phyloP scores from a whole-genome alignment of 805 yeast genomes.

The Hanseniaspora valbyensis region DNA sequence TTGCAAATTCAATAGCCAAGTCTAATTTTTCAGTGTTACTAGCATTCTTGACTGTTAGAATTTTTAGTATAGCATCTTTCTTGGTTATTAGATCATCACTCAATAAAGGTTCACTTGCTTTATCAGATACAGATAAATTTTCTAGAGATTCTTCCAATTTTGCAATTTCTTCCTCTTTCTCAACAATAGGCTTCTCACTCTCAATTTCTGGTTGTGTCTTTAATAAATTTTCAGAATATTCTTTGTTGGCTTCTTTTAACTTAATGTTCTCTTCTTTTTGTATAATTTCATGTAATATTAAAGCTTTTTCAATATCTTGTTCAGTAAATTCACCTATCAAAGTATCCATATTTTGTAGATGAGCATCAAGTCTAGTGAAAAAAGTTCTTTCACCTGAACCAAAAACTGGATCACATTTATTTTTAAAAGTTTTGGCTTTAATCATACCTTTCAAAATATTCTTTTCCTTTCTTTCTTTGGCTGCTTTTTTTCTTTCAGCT shows the following conservation, averaged over 20 bases:
- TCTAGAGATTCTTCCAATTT: background rate
- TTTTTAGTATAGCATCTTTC: conserved; percentile 58
- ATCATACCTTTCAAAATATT: conserved; percentile 7
- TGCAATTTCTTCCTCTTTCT: background rate
- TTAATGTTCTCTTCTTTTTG: conserved; percentile 30
- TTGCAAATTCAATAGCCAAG: conserved; percentile 53
- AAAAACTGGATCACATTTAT: conserved; percentile 69
- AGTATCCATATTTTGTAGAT: conserved; percentile 53
- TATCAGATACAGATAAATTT: conserved; percentile 19
- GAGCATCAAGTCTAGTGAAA: conserved; percentile 53
- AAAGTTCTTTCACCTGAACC: conserved; percentile 62
- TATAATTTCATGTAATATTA: conserved; percentile 41
- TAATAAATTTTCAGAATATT: conserved; percentile 1
- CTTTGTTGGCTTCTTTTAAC: conserved; percentile 1
- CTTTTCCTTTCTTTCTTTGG: conserved; percentile 10
- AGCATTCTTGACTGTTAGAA: conserved; percentile 64
- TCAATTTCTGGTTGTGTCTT: background rate
- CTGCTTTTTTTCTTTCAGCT: conserved; percentile 2
- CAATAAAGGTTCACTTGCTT: conserved; percentile 18
- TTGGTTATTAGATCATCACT: conserved; percentile 42
- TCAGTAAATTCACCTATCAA: conserved; percentile 49
- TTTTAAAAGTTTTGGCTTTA: conserved; percentile 15
- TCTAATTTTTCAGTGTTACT: conserved; percentile 45
- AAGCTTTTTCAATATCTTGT: conserved; percentile 59
- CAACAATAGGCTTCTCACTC: background rate